These are phyloP conservation scores for Torrubiella hemipterigena DNA, from an alignment of 2,329 filamentous ascomycete species.

Conservation along the genomic window DNA sequence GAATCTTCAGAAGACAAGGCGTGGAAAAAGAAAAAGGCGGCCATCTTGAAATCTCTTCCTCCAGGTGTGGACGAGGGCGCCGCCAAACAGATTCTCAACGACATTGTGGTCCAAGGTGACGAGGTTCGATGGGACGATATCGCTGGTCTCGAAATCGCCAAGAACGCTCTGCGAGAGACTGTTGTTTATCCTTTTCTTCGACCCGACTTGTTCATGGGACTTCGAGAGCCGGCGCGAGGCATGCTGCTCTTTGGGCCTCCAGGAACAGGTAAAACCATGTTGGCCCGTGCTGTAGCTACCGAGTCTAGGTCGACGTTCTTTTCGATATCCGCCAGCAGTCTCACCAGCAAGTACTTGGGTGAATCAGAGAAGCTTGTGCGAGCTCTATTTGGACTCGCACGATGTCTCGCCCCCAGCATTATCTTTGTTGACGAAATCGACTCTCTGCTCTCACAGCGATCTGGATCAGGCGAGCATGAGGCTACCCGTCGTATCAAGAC, in stretches of 20 bases:
- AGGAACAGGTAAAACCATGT: constrained; percentile 98
- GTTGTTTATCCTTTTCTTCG: constrained; percentile 95
- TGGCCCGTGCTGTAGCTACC: constrained; percentile 86
- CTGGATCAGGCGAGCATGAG: constrained; percentile 79
- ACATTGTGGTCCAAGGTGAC: constrained; percentile 89
- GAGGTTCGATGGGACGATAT: constrained; percentile 93
- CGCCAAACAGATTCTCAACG: constrained; percentile 87
- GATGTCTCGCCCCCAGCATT: constrained; percentile 80
- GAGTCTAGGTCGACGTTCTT: constrained; percentile 95
- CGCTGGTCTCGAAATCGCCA: constrained; percentile 80
- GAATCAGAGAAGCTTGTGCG: constrained; percentile 95
- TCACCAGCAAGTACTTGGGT: constrained; percentile 92
- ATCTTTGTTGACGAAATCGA: constrained; percentile 99
- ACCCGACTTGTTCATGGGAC: constrained; percentile 88
- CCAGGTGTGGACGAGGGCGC: constrained; percentile 70
- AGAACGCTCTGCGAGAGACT: constrained; percentile 83
- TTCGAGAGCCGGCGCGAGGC: constrained; percentile 84
- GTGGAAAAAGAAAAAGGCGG: constrained; percentile 50
- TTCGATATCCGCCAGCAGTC: constrained; percentile 84
- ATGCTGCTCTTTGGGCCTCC: constrained; percentile 96
- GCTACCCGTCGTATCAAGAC: constrained; percentile 91
- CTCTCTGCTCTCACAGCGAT: constrained; percentile 74
- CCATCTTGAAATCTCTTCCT: constrained; percentile 66
- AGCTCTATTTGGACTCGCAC: constrained; percentile 82
- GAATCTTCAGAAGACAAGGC: constrained; percentile 28